Percentiles rank a stretch among this genome's conserved stretches.
phyloP scores from a whole-genome alignment of 306 rosid genomes.

The Ochetophila trinervis region DNA sequence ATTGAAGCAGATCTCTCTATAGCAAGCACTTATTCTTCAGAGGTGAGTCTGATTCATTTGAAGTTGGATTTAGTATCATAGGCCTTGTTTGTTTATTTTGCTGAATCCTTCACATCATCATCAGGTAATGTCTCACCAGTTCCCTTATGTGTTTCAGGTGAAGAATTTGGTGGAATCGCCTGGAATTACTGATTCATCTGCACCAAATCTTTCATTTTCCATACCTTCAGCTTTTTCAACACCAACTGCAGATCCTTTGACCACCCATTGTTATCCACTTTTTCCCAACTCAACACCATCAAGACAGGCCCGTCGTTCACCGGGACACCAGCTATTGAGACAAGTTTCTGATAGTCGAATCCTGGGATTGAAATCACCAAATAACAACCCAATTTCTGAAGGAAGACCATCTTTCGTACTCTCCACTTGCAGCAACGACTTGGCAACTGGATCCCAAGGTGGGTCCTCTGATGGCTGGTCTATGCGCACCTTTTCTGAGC shows the following conservation, averaged over 20 bases:
- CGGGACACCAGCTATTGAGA: slow-evolving; percentile 62
- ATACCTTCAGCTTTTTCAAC: slow-evolving; percentile 53
- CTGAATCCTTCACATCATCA: slow-evolving; percentile 10
- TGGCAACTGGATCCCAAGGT: slow-evolving; percentile 62
- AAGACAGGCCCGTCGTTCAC: slow-evolving; percentile 70
- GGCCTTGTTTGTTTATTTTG: slow-evolving; percentile 10
- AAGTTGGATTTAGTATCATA: slow-evolving; percentile 5
- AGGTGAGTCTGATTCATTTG: slow-evolving; percentile 45
- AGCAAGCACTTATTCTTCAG: slow-evolving; percentile 47
- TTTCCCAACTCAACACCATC: slow-evolving; percentile 59
- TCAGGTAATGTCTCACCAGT: slow-evolving; percentile 16
- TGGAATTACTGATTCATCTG: slow-evolving; percentile 47
- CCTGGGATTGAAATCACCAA: slow-evolving; percentile 70
- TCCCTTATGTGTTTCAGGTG: slow-evolving; percentile 38
- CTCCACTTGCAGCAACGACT: slow-evolving; percentile 77
- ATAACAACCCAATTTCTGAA: slow-evolving; percentile 67
- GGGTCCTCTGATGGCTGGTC: slow-evolving; percentile 98
- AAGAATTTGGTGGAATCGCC: slow-evolving; percentile 52
- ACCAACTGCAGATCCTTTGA: slow-evolving; percentile 48
- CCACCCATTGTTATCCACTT: slow-evolving; percentile 37
- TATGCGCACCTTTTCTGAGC: slow-evolving; percentile 88
- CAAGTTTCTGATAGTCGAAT: slow-evolving; percentile 81
- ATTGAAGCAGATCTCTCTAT: slow-evolving; percentile 46
- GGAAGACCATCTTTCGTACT: slow-evolving; percentile 74
- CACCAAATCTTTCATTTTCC: slow-evolving; percentile 52